Evolutionary conservation across 2,329 filamentous ascomycete genomes (phyloP).

Genomic region (Penicillium sp.): DNA sequence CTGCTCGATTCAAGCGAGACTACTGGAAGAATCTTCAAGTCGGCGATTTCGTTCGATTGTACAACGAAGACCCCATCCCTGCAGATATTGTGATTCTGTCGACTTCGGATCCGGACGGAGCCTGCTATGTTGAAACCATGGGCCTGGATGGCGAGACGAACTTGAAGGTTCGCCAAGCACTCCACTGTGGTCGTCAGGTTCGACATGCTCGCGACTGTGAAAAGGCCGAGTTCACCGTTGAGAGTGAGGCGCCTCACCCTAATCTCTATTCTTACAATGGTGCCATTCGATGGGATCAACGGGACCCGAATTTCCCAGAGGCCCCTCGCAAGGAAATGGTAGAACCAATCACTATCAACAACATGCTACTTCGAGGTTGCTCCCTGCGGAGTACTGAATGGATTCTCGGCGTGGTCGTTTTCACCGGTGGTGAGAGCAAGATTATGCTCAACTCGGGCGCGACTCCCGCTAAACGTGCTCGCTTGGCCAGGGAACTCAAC

Average conservation of each 20-base stretch:
- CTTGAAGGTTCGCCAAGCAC: conserved; percentile 86
- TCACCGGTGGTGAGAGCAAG: conserved; percentile 94
- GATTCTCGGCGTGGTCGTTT: conserved; percentile 88
- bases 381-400: conserved; percentile 95
- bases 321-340: conserved; percentile 73
- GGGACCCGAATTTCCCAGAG: conserved; percentile 62
- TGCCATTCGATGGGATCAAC: conserved; percentile 82
- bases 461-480: conserved; percentile 89
- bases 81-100: conserved; percentile 90
- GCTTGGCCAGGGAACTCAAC: conserved; percentile 90
- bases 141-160: conserved; percentile 98
- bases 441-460: conserved; percentile 99
- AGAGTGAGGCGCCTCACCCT: conserved; percentile 87
- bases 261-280: conserved; percentile 96
- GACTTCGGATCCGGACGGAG: conserved; percentile 89
- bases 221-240: conserved; percentile 78
- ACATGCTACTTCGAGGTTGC: conserved; percentile 88
- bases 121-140: conserved; percentile 97
- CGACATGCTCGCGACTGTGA: conserved; percentile 93
- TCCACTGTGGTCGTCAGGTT: conserved; percentile 79
- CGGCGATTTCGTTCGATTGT: conserved; percentile 93
- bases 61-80: conserved; percentile 93
- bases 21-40: conserved; percentile 95
- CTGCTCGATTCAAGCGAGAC: conserved; percentile 85
- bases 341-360: conserved; percentile 93